Evolutionary conservation across 164 flowering plant species (phyloP).

Genomic region (Brasenia schreberi): DNA sequence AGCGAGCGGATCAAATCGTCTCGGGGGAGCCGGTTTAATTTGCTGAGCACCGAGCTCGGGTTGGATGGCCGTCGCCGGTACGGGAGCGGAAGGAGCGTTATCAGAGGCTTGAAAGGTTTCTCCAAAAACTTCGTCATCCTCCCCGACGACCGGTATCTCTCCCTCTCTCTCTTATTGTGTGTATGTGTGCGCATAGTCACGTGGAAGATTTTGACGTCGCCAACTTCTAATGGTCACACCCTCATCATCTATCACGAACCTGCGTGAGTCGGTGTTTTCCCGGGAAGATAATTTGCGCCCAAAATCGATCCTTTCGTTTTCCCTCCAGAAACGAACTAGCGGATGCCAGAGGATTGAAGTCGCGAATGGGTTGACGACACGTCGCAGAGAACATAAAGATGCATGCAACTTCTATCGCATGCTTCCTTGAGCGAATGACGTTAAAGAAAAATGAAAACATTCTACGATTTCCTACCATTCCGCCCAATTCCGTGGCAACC

Average conservation of each 20-base stretch:
- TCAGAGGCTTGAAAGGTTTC: slow-evolving; percentile 7
- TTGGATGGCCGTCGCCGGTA: slow-evolving; percentile 1
- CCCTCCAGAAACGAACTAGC: too few species aligned
- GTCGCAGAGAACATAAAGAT: too few species aligned
- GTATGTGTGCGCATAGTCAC: not conserved
- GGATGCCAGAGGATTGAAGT: too few species aligned
- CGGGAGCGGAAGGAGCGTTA: slow-evolving; percentile 6
- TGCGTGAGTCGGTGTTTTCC: too few species aligned
- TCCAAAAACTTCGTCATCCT: slow-evolving; percentile 12
- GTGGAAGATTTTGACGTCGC: not conserved
- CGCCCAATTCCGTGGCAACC: too few species aligned
- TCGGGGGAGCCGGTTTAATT: slow-evolving; percentile 13
- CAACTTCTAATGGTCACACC: not conserved
- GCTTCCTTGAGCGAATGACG: too few species aligned
- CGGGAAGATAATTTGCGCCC: too few species aligned
- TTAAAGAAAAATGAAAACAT: too few species aligned
- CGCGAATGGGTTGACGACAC: too few species aligned
- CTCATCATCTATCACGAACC: not conserved
- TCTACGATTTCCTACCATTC: too few species aligned
- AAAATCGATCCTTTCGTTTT: too few species aligned
- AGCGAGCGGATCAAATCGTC: slow-evolving; percentile 23
- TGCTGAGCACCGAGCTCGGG: slow-evolving; percentile 12
- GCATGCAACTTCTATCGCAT: too few species aligned
- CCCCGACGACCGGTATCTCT: slow-evolving; percentile 17
- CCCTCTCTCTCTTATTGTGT: not conserved